These are phyloP conservation scores for Cantharellus cinnabarinus DNA, from an alignment of 768 basidiomycete genomes.

Conservation along the genomic window DNA sequence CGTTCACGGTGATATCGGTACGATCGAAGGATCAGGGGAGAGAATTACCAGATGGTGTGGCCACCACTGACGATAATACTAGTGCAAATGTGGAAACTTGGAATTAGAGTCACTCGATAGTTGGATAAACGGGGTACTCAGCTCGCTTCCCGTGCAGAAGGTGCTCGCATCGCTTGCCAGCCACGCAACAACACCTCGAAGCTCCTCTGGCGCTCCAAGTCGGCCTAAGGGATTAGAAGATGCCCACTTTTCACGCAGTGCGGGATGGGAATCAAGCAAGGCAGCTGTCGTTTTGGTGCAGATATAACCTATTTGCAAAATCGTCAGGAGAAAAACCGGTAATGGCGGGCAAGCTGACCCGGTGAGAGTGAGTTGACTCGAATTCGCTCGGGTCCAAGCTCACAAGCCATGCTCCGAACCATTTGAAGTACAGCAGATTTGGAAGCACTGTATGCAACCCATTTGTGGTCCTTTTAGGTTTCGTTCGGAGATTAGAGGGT, in stretches of 20 bases:
- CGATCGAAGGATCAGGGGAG: background rate
- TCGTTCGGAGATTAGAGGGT: background rate
- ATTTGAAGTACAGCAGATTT: slow-evolving; percentile 66
- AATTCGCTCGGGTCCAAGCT: slow-evolving; percentile 43
- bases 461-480: slow-evolving; percentile 38
- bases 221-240: slow-evolving; percentile 47
- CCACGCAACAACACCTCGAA: slow-evolving; percentile 53
- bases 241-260: slow-evolving; percentile 47
- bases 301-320: slow-evolving; percentile 26
- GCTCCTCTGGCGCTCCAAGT: slow-evolving; percentile 49
- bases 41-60: background rate
- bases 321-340: background rate
- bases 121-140: slow-evolving; percentile 11
- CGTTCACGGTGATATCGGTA: background rate
- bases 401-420: slow-evolving; percentile 66
- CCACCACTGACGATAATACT: background rate
- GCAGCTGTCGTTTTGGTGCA: slow-evolving; percentile 68
- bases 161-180: slow-evolving; percentile 55
- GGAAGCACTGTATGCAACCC: slow-evolving; percentile 59
- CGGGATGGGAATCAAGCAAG: slow-evolving; percentile 43
- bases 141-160: slow-evolving; percentile 73
- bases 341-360: slow-evolving; percentile 11
- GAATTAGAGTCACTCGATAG: too few relatives aligned
- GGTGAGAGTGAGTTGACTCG: slow-evolving; percentile 61
- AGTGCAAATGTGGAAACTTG: background rate